A percentile compares a stretch with the other conserved stretches of the same genome.
Evolutionary conservation across 352 stramenopile genomes (phyloP).

Genomic region (Phytopythium ostracodes): DNA sequence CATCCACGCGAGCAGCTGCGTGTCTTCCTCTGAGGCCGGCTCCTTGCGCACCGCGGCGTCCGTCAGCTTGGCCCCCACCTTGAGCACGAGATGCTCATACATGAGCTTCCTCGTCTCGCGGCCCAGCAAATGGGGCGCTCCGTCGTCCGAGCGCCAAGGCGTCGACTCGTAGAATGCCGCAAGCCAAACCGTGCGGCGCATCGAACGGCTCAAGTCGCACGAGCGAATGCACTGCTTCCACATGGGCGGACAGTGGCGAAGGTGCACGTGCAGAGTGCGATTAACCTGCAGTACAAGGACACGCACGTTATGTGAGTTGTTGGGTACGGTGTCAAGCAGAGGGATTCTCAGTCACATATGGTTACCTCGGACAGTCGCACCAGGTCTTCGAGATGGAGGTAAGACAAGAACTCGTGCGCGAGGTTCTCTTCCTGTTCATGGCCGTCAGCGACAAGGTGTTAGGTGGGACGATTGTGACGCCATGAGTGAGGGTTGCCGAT

Average conservation of each 20-base stretch:
- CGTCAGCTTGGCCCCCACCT: conserved; percentile 41
- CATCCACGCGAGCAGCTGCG: conserved; percentile 62
- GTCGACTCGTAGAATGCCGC: conserved; percentile 55
- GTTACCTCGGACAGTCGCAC: not conserved
- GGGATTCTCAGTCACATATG: not conserved
- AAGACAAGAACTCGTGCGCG: conserved; percentile 40
- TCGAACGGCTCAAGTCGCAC: conserved; percentile 33
- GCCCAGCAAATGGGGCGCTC: conserved; percentile 37
- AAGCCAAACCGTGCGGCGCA: conserved; percentile 64
- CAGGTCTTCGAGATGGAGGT: conserved; percentile 36
- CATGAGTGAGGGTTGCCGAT: not conserved
- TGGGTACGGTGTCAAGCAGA: not conserved
- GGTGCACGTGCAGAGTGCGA: conserved; percentile 28
- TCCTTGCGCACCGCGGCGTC: conserved; percentile 22
- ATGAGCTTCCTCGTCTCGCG: conserved; percentile 38
- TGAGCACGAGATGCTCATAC: conserved; percentile 66
- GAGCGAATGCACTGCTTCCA: conserved; percentile 76
- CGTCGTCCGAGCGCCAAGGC: conserved; percentile 35
- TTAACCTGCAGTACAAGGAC: conserved; percentile 41
- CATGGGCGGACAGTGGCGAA: conserved; percentile 41
- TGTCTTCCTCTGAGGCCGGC: conserved; percentile 21
- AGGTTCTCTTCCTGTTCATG: conserved; percentile 23
- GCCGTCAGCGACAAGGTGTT: not conserved
- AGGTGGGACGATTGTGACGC: not conserved
- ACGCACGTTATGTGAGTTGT: conserved; percentile 1